A percentile compares a stretch with the other conserved stretches of the same genome.
These are phyloP conservation scores for Astragalus membranaceus DNA, from an alignment of 306 rosid species.

Conservation along the genomic window DNA sequence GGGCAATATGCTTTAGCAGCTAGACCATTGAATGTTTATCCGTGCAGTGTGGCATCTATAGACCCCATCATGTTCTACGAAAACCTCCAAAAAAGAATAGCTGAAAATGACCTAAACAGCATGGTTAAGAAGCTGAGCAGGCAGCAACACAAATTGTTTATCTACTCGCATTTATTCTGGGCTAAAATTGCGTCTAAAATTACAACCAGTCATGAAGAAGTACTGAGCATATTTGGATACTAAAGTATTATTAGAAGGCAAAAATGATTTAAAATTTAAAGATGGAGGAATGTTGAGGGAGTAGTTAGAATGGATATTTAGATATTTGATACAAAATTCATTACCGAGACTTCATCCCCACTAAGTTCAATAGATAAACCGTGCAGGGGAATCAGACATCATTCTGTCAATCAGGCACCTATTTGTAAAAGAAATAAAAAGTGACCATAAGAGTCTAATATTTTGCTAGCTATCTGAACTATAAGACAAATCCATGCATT, in stretches of 20 bases:
- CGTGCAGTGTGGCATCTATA: not conserved
- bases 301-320: constrained; percentile 27
- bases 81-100: not conserved
- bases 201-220: not conserved
- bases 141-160: not conserved
- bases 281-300: not conserved
- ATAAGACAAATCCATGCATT: constrained; percentile 55
- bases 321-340: constrained; percentile 51
- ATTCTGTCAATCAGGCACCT: constrained; percentile 39
- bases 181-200: not conserved
- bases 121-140: not conserved
- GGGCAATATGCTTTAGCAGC: not conserved
- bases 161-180: not conserved
- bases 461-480: constrained; percentile 57
- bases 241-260: not conserved
- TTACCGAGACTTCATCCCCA: constrained; percentile 41
- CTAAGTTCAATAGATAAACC: constrained; percentile 25
- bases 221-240: not conserved
- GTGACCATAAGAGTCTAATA: constrained; percentile 38
- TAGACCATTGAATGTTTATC: constrained; percentile 11
- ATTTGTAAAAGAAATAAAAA: constrained; percentile 40
- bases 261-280: not conserved
- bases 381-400: constrained; percentile 25
- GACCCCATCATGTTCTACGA: not conserved
- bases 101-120: not conserved